A percentile compares a stretch with the other conserved stretches of the same genome.
phyloP scores from a whole-genome alignment of 2,329 filamentous ascomycete genomes.

The Colletotrichum musicola region DNA sequence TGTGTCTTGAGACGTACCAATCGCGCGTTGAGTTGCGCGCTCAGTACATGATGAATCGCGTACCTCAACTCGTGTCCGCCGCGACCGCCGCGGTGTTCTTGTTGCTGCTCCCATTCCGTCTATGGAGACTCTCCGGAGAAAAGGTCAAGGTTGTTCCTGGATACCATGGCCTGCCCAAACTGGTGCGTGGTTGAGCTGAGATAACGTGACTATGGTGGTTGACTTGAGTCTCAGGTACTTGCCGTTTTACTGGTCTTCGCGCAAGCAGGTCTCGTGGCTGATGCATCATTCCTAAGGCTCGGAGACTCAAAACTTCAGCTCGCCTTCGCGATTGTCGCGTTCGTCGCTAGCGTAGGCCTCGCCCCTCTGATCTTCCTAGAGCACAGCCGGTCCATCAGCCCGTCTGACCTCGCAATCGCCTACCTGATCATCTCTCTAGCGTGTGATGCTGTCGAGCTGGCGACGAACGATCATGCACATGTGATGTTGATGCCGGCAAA shows the following conservation, averaged over 20 bases:
- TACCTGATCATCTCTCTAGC: conserved; percentile 5
- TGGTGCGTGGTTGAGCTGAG: not conserved
- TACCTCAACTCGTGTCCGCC: not conserved
- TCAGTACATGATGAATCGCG: not conserved
- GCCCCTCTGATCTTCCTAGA: conserved; percentile 10
- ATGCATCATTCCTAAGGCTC: too few species aligned
- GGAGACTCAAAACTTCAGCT: not conserved
- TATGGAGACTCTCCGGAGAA: not conserved
- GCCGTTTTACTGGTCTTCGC: not conserved
- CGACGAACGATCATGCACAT: too few species aligned
- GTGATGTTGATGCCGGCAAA: too few species aligned
- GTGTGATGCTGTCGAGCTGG: not conserved
- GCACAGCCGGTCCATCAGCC: conserved; percentile 14
- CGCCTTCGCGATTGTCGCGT: not conserved
- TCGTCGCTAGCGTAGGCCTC: conserved; percentile 1
- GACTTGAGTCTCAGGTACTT: not conserved
- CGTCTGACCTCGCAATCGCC: conserved; percentile 10
- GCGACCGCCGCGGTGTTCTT: conserved; percentile 2
- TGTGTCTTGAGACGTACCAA: too few species aligned
- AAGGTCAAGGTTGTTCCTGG: conserved; percentile 10
- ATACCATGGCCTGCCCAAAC: not conserved
- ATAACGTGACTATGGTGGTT: not conserved
- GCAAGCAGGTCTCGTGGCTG: not conserved
- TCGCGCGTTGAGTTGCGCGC: too few species aligned
- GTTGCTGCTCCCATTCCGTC: conserved; percentile 2